A percentile compares a stretch with the other conserved stretches of the same genome.
These are phyloP conservation scores for Dysphania ambrosioides DNA, from an alignment of 148 eudicot genomes.

Conservation along the genomic window DNA sequence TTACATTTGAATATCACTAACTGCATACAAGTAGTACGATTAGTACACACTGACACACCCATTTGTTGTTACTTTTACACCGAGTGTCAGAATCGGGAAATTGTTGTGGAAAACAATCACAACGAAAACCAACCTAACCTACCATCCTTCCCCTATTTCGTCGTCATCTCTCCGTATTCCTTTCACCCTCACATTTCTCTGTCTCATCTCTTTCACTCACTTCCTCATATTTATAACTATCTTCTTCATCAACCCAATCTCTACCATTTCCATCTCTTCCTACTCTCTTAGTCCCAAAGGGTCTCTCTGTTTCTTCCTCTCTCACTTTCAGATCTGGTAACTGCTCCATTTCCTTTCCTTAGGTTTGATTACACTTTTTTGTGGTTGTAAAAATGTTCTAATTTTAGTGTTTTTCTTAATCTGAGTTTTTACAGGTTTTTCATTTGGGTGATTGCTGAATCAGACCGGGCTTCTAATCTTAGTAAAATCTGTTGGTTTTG, in stretches of 20 bases:
- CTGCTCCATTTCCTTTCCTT: background rate
- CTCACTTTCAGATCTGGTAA: constrained; percentile 7
- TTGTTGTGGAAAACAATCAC: too few relatives aligned
- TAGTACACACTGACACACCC: too few relatives aligned
- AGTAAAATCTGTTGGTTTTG: constrained; percentile 31
- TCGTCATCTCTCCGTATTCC: too few relatives aligned
- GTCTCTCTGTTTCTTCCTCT: too few relatives aligned
- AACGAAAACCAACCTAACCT: too few relatives aligned
- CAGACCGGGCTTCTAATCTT: constrained; percentile 13
- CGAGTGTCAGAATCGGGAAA: too few relatives aligned
- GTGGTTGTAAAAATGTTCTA: constrained; percentile 14
- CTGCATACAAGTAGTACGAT: too few relatives aligned
- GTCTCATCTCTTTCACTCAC: background rate
- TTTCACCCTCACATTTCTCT: too few relatives aligned
- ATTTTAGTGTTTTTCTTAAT: constrained; percentile 2
- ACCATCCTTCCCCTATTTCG: too few relatives aligned
- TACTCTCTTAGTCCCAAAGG: background rate
- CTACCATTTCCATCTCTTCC: background rate
- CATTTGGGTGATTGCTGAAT: constrained; percentile 21
- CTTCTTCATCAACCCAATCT: background rate
- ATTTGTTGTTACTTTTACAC: too few relatives aligned
- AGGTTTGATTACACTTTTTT: background rate
- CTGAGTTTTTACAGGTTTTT: constrained; percentile 23
- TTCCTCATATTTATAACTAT: background rate
- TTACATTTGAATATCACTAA: too few relatives aligned